Evolutionary conservation across 176 grass and related monocot genomes (phyloP), one percentile per base, ranked within the genome.

Genomic region (Oryza nivara): DNA sequence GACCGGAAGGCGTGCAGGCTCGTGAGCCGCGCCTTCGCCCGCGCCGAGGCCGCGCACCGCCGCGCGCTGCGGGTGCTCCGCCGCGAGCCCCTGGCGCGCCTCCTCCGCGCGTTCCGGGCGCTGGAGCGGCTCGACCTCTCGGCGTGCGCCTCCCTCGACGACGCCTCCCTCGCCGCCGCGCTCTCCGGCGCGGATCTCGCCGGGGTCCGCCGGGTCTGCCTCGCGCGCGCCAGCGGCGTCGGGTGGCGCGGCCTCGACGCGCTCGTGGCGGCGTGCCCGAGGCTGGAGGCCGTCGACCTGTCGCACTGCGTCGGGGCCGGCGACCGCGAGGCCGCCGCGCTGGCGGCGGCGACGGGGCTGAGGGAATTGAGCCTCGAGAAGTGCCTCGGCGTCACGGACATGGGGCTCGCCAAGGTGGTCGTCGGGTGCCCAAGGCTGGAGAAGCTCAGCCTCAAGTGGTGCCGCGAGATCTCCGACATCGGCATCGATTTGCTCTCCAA

Each of bases 371-470:
- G 81, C 65, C 72, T 99, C 12, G 91, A 92, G 3, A 99, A 99
- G 75, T 99, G 96, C 87, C 90, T 99, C 13, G 77, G 73, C 3
- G 76, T 96, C 78, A 96, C 96, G 9, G 96, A 99, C 74, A 87
- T 99, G 68, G 96, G 96, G 51, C 92, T 99, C 11, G 96, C 96
- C 15, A 95, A 96, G 88, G 89, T 96, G 3, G 96, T 84, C 10
- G 93, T 96, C 1, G 96, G 89, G 1, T 96, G 96, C 88, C 84
- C 91, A 43, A 85, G 8, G 70, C 78, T 99, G 47, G 86, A 96
- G 86, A 90, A 54, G 86, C 93, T 99, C 12, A 80, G 91, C 17
- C 76, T 99, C 65, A 99, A 99, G 74, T 99, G 96, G 96, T 99
- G 96, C 72, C 86, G 76, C 45, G 93, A 99, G 86, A 96, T 96